These are phyloP conservation scores for Oxytropis ochrocephala DNA, from an alignment of 306 rosid species.

Conservation along the genomic window DNA sequence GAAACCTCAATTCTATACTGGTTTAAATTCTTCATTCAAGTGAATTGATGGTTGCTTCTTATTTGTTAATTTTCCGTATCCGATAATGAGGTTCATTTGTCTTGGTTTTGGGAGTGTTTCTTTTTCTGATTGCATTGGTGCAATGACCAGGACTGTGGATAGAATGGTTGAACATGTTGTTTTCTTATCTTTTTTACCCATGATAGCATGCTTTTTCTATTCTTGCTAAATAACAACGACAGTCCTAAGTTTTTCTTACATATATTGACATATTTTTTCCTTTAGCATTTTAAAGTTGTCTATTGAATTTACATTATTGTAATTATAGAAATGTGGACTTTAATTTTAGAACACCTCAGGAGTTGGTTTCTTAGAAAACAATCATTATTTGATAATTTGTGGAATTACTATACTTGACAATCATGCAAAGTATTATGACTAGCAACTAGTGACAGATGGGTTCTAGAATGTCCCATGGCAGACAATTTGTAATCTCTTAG, in stretches of 20 bases:
- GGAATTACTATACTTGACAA: not conserved
- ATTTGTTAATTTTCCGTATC: not conserved
- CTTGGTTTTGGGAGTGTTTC: not conserved
- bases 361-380: not conserved
- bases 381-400: slow-evolving; percentile 1
- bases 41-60: not conserved
- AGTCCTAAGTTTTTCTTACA: not conserved
- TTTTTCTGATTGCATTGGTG: not conserved
- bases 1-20: not conserved
- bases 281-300: no score
- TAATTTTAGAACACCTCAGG: no score
- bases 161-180: not conserved
- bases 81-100: not conserved
- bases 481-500: not conserved
- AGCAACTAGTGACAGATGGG: not conserved
- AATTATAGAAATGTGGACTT: no score
- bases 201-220: not conserved
- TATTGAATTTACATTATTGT: no score
- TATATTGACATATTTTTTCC: not conserved
- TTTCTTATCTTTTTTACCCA: not conserved
- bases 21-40: not conserved
- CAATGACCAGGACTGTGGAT: not conserved
- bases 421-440: not conserved
- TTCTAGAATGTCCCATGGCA: not conserved
- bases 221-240: not conserved